Conservation (phyloP, 2,329 filamentous ascomycete species). For the Scolecobasidium constrictum region DNA sequence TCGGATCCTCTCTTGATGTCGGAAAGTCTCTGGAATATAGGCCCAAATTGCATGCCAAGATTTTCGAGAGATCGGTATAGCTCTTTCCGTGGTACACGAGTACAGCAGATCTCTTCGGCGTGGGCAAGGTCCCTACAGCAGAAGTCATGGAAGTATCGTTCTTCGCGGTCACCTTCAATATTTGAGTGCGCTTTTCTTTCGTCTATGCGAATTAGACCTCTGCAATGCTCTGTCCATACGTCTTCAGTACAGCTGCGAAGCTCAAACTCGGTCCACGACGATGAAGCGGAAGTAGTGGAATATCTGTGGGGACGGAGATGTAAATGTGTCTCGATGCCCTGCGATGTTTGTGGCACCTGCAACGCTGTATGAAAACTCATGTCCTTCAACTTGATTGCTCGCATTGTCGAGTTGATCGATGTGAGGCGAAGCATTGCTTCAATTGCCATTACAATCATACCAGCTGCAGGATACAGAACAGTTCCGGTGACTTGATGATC, state of each 20-base stretch:
- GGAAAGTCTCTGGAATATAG: not conserved
- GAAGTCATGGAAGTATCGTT: not conserved
- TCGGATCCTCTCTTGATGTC: not conserved
- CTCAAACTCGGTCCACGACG: too few species aligned
- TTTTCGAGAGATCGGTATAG: too few species aligned
- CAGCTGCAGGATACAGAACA: constrained; percentile 22
- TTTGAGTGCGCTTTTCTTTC: not conserved
- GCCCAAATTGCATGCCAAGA: not conserved
- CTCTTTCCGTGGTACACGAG: too few species aligned
- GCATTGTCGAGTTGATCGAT: too few species aligned
- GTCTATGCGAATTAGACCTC: not conserved
- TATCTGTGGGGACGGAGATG: not conserved
- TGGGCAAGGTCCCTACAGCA: not conserved
- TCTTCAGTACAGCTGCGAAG: too few species aligned
- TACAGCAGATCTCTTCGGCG: not conserved
- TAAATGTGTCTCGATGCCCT: not conserved
- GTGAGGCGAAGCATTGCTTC: too few species aligned
- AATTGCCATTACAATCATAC: constrained; percentile 21
- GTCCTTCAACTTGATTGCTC: not conserved
- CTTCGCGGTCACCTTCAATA: not conserved
- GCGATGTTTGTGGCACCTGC: not conserved
- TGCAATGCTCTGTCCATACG: not conserved
- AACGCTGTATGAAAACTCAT: not conserved
- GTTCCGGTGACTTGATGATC: constrained; percentile 16
- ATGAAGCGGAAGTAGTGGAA: not conserved